Evolutionary conservation across 2,329 filamentous ascomycete genomes (phyloP).

Genomic region (Diaporthe batatas): DNA sequence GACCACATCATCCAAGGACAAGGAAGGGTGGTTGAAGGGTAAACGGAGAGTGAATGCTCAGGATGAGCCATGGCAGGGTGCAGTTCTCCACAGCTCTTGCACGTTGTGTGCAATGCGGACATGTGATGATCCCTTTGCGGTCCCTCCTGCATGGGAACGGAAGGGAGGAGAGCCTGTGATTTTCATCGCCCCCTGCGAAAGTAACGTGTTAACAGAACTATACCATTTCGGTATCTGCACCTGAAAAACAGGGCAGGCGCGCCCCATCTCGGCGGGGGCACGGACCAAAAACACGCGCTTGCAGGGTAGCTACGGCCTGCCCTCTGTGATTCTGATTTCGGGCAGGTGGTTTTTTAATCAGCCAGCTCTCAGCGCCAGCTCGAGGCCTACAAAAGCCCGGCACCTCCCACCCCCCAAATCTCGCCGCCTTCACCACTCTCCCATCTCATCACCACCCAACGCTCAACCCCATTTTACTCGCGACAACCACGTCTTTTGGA

Average conservation of each 20-base stretch:
- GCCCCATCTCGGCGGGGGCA: no score
- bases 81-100: not conserved
- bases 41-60: not conserved
- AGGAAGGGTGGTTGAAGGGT: not conserved
- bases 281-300: no score
- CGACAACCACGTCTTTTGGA: constrained; percentile 44
- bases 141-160: not conserved
- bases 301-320: no score
- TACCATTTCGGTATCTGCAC: not conserved
- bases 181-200: no score
- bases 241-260: no score
- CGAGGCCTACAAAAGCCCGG: constrained; percentile 45
- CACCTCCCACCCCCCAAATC: constrained; percentile 62
- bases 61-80: not conserved
- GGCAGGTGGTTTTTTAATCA: no score
- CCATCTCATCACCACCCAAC: constrained; percentile 54
- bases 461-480: constrained; percentile 49
- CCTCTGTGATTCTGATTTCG: no score
- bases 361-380: no score
- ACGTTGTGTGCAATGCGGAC: not conserved
- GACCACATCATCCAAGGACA: not conserved
- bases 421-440: constrained; percentile 60
- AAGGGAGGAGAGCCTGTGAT: not conserved
- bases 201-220: no score
- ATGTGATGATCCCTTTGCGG: not conserved